Evolutionary conservation across 2,329 filamentous ascomycete genomes (phyloP).

Genomic region (Colletotrichum cuscutae): DNA sequence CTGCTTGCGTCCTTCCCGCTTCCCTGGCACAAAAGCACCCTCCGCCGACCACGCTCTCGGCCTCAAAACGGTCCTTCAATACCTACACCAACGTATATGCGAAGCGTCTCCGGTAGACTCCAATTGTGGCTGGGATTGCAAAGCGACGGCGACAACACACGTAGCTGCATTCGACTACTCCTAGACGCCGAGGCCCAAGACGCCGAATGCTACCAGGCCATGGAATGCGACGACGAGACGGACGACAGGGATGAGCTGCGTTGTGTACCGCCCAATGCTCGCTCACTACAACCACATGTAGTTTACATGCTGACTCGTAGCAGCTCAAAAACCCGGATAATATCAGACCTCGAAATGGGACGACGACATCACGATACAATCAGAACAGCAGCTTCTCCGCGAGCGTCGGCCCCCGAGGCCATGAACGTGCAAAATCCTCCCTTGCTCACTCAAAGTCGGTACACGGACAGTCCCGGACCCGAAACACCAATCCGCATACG

Average conservation of each 20-base stretch:
- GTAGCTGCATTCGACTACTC: slow-evolving; percentile 6
- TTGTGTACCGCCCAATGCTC: slow-evolving; percentile 20
- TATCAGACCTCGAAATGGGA: slow-evolving; percentile 43
- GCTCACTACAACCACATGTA: not conserved
- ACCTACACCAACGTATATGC: not conserved
- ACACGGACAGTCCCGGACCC: slow-evolving; percentile 50
- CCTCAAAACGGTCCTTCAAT: not conserved
- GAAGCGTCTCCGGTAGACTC: slow-evolving; percentile 15
- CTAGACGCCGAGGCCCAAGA: slow-evolving; percentile 13
- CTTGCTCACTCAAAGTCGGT: slow-evolving; percentile 46
- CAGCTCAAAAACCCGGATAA: slow-evolving; percentile 45
- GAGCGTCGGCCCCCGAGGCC: slow-evolving; percentile 66
- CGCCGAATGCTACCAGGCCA: not conserved
- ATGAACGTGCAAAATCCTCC: slow-evolving; percentile 63
- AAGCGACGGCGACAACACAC: not conserved
- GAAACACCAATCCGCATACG: slow-evolving; percentile 47
- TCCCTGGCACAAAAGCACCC: not conserved
- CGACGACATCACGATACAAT: slow-evolving; percentile 36
- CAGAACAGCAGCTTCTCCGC: slow-evolving; percentile 61
- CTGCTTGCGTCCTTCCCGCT: slow-evolving; percentile 12
- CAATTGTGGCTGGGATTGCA: slow-evolving; percentile 20
- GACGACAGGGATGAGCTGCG: slow-evolving; percentile 23
- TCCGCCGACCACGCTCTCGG: not conserved
- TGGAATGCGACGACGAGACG: slow-evolving; percentile 11
- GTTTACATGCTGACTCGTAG: slow-evolving; percentile 26